phyloP scores from a whole-genome alignment of 257 asterid species.

The Thymus mandschuricus region DNA sequence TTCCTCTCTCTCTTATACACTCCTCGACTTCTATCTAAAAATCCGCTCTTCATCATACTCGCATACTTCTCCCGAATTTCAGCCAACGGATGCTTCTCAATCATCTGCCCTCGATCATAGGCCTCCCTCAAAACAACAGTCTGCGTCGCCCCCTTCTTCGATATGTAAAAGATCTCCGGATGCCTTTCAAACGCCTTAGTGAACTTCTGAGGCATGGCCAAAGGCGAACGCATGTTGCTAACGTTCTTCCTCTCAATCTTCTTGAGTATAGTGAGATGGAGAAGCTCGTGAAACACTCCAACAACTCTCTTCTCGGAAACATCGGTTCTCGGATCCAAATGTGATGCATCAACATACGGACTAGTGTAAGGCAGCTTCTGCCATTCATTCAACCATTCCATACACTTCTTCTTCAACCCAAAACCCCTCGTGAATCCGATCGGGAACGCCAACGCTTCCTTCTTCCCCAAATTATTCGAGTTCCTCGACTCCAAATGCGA shows the following conservation, averaged over 20 bases:
- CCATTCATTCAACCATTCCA: slow-evolving; percentile 95
- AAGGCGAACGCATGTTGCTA: slow-evolving; percentile 76
- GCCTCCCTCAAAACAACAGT: slow-evolving; percentile 76
- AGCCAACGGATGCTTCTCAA: slow-evolving; percentile 39
- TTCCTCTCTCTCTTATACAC: not conserved
- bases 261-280: slow-evolving; percentile 58
- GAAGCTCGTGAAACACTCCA: slow-evolving; percentile 62
- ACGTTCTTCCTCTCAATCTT: slow-evolving; percentile 72
- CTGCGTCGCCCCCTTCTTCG: slow-evolving; percentile 13
- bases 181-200: slow-evolving; percentile 54
- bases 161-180: slow-evolving; percentile 12
- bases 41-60: slow-evolving; percentile 70
- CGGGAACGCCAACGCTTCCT: slow-evolving; percentile 60
- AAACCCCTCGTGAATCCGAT: slow-evolving; percentile 82
- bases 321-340: slow-evolving; percentile 59
- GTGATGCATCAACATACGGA: slow-evolving; percentile 51
- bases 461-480: slow-evolving; percentile 30
- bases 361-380: slow-evolving; percentile 84
- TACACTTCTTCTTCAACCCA: slow-evolving; percentile 82
- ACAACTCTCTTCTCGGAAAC: slow-evolving; percentile 86
- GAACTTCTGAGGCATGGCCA: slow-evolving; percentile 52
- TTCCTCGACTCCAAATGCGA: slow-evolving; percentile 63
- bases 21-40: slow-evolving; percentile 2
- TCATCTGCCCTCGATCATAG: slow-evolving; percentile 51
- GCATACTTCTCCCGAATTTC: slow-evolving; percentile 58